phyloP scores from a whole-genome alignment of 208 protist species.

The Acanthamoeba lugdunensis region DNA sequence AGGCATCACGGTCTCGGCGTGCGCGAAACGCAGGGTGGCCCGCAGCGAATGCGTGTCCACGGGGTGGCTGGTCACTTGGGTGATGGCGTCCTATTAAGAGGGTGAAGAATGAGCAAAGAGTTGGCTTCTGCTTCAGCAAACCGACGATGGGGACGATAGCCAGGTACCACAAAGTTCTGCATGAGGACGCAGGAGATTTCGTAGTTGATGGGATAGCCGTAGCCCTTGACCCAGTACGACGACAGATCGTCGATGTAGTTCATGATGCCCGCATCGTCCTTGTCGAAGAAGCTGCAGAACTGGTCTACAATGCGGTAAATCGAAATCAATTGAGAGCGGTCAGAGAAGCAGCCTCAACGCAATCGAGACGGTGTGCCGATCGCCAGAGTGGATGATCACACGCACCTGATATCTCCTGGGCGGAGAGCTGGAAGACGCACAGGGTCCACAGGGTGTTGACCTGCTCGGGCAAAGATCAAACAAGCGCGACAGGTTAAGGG shows the following conservation, averaged over 20 bases:
- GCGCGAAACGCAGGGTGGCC: constrained; percentile 26
- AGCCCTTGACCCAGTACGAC: constrained; percentile 42
- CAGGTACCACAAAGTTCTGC: constrained; percentile 29
- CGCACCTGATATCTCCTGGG: constrained; percentile 16
- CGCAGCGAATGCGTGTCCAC: neutral
- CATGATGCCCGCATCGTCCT: neutral
- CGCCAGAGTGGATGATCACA: neutral
- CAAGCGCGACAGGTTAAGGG: too few relatives aligned
- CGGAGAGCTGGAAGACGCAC: constrained; percentile 31
- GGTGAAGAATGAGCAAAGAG: neutral
- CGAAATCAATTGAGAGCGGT: neutral
- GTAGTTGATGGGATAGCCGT: constrained; percentile 59
- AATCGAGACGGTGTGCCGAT: too few relatives aligned
- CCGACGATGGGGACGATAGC: neutral
- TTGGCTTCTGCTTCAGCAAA: neutral
- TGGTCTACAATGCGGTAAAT: neutral
- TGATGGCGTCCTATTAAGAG: neutral
- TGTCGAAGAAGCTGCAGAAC: constrained; percentile 40
- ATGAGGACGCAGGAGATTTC: constrained; percentile 47
- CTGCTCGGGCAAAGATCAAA: neutral
- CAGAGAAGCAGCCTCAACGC: neutral
- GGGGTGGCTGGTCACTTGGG: neutral
- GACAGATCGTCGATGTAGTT: constrained; percentile 34
- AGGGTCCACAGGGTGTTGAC: constrained; percentile 30
- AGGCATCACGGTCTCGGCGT: constrained; percentile 41